These are phyloP conservation scores for Colletotrichum neosansevieriae DNA, from an alignment of 2,329 filamentous ascomycete species.

Conservation along the genomic window DNA sequence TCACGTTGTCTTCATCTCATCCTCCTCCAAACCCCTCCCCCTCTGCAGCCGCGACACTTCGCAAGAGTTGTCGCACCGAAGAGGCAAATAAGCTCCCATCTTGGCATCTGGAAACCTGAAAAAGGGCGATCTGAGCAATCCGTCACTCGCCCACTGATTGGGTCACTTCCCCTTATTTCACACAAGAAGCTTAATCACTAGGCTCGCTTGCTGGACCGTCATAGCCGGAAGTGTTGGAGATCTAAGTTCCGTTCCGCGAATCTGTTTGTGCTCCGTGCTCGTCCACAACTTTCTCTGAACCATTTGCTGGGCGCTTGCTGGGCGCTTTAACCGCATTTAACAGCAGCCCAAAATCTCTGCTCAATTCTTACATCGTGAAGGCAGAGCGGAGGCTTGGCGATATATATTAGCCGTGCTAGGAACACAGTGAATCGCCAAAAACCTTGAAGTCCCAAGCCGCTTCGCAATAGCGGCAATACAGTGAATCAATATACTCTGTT, in stretches of 20 bases:
- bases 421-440: neutral
- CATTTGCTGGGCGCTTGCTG: slow-evolving; percentile 8
- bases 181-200: slow-evolving; percentile 21
- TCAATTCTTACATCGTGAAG: neutral
- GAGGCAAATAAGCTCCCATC: slow-evolving; percentile 33
- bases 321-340: neutral
- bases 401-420: slow-evolving; percentile 12
- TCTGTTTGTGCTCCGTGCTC: neutral
- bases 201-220: neutral
- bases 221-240: slow-evolving; percentile 18
- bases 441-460: neutral
- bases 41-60: slow-evolving; percentile 7
- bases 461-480: neutral
- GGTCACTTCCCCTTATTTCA: neutral
- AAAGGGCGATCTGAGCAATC: slow-evolving; percentile 20
- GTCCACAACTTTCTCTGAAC: neutral
- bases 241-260: slow-evolving; percentile 14
- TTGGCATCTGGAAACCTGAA: slow-evolving; percentile 34
- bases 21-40: slow-evolving; percentile 1
- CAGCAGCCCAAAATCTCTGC: neutral
- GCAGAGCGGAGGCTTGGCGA: slow-evolving; percentile 25
- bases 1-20: slow-evolving; percentile 30
- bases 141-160: slow-evolving; percentile 10
- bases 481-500: slow-evolving; percentile 7
- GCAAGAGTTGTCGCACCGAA: slow-evolving; percentile 25